phyloP scores from a whole-genome alignment of 2,329 filamentous ascomycete species.

The Penicillium sp. region DNA sequence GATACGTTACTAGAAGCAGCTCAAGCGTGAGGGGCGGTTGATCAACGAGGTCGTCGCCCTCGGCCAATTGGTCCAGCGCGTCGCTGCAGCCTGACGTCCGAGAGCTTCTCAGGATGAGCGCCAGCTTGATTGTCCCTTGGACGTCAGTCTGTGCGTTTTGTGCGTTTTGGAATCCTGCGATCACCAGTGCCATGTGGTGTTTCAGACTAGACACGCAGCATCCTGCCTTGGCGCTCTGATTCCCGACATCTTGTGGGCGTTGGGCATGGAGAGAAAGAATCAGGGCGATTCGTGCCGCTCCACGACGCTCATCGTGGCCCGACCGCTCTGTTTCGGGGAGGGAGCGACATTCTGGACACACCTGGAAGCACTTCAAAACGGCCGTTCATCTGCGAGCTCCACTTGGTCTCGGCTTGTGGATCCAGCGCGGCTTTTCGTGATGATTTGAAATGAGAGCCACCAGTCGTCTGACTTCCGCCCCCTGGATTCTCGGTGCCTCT shows the following conservation, averaged over 20 bases:
- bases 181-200: constrained; percentile 19
- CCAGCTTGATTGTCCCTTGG: neutral
- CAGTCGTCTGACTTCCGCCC: constrained; percentile 10
- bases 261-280: neutral
- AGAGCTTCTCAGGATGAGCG: no score
- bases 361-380: constrained; percentile 18
- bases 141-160: constrained; percentile 10
- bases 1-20: constrained; percentile 15
- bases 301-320: neutral
- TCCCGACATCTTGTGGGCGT: no score
- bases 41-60: neutral
- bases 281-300: neutral
- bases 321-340: neutral
- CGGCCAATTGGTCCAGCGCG: neutral
- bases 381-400: constrained; percentile 15
- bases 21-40: constrained; percentile 9
- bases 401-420: constrained; percentile 20
- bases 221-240: neutral
- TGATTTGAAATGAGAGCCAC: constrained; percentile 12
- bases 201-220: constrained; percentile 13
- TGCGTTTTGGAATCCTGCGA: constrained; percentile 2
- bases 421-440: constrained; percentile 16
- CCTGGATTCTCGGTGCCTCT: constrained; percentile 5
- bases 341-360: constrained; percentile 8
- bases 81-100: neutral